Conservation (phyloP, 148 eudicot species). For the Rhododendron vialii region DNA sequence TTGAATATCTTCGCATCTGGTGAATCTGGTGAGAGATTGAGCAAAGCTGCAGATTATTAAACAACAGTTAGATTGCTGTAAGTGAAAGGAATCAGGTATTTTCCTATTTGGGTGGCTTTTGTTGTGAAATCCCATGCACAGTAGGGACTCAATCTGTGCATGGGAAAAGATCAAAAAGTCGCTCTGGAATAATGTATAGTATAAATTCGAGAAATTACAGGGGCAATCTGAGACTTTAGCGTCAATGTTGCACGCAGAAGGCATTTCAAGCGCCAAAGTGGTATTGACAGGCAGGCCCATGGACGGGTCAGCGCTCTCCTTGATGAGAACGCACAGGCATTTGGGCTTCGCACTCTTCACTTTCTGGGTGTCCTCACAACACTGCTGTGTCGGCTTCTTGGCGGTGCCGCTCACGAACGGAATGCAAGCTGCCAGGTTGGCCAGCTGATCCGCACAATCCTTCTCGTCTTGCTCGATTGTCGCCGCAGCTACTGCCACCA, state of each 20-base stretch:
- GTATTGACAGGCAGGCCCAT: conserved; percentile 40
- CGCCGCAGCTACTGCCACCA: conserved; percentile 8
- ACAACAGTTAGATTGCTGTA: neutral
- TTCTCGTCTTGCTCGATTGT: conserved; percentile 34
- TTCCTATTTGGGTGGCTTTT: neutral
- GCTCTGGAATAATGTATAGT: neutral
- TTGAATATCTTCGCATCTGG: conserved; percentile 43
- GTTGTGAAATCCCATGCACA: neutral
- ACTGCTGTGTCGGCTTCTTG: conserved; percentile 30
- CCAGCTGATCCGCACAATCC: conserved; percentile 37
- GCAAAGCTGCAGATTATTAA: conserved; percentile 23
- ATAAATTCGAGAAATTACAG: conserved; percentile 7
- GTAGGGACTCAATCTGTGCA: neutral
- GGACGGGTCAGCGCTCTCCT: conserved; percentile 39
- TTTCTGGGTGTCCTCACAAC: conserved; percentile 30
- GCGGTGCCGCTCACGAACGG: conserved; percentile 41
- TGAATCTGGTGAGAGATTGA: conserved; percentile 38
- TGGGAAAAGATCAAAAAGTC: neutral
- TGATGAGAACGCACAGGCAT: conserved; percentile 41
- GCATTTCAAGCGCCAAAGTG: conserved; percentile 45
- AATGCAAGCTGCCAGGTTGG: conserved; percentile 34
- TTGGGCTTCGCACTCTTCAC: conserved; percentile 33
- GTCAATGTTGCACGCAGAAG: conserved; percentile 33
- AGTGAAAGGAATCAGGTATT: neutral
- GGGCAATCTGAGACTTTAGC: conserved; percentile 44